These are phyloP conservation scores for Termitomyces titanicus DNA, from an alignment of 768 basidiomycete species.

Conservation along the genomic window DNA sequence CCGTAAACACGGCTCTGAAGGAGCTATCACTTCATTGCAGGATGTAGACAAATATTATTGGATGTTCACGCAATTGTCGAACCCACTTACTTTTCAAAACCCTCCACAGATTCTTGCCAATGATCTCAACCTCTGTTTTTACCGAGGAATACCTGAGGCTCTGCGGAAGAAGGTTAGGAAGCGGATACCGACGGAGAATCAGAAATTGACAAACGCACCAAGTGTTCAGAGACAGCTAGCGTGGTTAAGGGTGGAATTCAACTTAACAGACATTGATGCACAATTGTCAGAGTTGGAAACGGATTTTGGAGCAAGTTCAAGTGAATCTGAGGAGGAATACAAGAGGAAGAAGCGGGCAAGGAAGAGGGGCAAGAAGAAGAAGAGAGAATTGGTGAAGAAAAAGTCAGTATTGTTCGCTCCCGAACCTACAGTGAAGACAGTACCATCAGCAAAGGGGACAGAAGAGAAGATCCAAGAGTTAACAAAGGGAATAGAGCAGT, in stretches of 20 bases:
- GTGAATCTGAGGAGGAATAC: too few species aligned
- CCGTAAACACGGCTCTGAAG: not conserved
- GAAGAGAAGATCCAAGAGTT: not conserved
- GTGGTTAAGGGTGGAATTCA: not conserved
- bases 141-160: not conserved
- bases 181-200: not conserved
- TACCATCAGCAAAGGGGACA: not conserved
- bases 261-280: not conserved
- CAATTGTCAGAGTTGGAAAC: too few species aligned
- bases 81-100: not conserved
- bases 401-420: not conserved
- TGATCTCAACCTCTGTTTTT: not conserved
- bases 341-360: too few species aligned
- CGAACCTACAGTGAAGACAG: not conserved
- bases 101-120: not conserved
- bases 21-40: not conserved
- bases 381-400: not conserved
- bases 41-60: not conserved
- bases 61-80: not conserved
- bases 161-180: not conserved
- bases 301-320: too few species aligned
- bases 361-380: too few species aligned
- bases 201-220: not conserved
- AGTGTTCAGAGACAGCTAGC: not conserved
- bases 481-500: not conserved